A percentile compares a stretch with the other conserved stretches of the same genome.
Evolutionary conservation across 2,329 filamentous ascomycete genomes (phyloP).

Genomic region (Trichoderma oligosporum): DNA sequence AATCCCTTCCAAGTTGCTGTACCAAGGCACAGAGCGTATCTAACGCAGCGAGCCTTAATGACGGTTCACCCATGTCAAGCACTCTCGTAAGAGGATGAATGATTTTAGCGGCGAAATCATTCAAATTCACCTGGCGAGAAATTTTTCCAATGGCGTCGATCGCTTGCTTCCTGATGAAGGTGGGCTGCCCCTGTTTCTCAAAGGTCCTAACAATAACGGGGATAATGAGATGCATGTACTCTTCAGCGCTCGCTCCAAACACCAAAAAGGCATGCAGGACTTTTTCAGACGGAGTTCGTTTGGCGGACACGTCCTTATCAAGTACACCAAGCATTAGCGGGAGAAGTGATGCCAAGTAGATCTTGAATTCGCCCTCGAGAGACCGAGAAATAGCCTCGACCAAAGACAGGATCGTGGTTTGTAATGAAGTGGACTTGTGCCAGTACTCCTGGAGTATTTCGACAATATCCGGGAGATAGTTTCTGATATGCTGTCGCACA

Average conservation of each 20-base stretch:
- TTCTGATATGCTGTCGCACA: conserved; percentile 92
- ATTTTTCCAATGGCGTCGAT: conserved; percentile 95
- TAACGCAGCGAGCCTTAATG: conserved; percentile 74
- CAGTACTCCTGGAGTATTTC: conserved; percentile 86
- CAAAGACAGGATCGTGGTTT: conserved; percentile 85
- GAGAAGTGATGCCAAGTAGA: conserved; percentile 83
- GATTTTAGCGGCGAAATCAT: conserved; percentile 93
- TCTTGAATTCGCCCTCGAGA: conserved; percentile 95
- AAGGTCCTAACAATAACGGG: conserved; percentile 93
- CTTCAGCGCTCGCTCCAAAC: conserved; percentile 91
- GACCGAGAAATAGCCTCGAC: conserved; percentile 93
- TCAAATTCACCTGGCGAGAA: conserved; percentile 93
- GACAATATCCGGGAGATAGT: conserved; percentile 83
- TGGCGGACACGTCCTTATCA: conserved; percentile 74
- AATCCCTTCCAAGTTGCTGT: conserved; percentile 93
- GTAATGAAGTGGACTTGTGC: conserved; percentile 73
- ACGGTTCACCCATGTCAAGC: conserved; percentile 66
- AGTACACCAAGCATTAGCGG: conserved; percentile 93
- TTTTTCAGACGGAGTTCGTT: conserved; percentile 78
- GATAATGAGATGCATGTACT: conserved; percentile 99
- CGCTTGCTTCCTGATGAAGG: conserved; percentile 75
- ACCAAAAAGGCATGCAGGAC: conserved; percentile 94
- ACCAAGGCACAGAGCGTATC: conserved; percentile 95
- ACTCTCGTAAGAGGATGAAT: conserved; percentile 89
- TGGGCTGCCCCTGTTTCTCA: conserved; percentile 78